Conservation (phyloP, 2,329 filamentous ascomycete genomes). For the Hypoxylon sp. region DNA sequence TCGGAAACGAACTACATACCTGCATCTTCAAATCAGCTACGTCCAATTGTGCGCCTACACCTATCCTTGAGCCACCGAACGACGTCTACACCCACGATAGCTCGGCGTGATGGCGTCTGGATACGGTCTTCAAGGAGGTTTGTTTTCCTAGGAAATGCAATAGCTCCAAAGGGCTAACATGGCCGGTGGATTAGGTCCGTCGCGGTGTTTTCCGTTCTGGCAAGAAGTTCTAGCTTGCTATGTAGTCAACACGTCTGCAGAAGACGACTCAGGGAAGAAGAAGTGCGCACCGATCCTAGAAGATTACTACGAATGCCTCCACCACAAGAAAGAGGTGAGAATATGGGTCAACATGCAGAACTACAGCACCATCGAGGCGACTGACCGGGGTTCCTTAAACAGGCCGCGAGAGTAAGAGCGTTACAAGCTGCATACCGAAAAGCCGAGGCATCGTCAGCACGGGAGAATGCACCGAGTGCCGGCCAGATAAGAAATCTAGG, state of each 20-base stretch:
- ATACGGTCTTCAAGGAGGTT: conserved; percentile 85
- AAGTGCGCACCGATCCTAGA: conserved; percentile 89
- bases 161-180: conserved; percentile 34
- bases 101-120: conserved; percentile 78
- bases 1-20: conserved; percentile 31
- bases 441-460: conserved; percentile 78
- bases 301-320: conserved; percentile 98
- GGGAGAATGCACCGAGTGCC: conserved; percentile 84
- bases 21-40: conserved; percentile 37
- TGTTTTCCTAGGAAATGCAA: conserved; percentile 53
- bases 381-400: conserved; percentile 32
- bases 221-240: conserved; percentile 99
- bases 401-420: conserved; percentile 83
- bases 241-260: conserved; percentile 87
- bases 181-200: conserved; percentile 62
- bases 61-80: conserved; percentile 21
- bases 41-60: conserved; percentile 41
- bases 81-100: conserved; percentile 27
- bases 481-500: conserved; percentile 91
- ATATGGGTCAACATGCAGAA: conserved; percentile 1
- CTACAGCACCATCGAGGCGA: conserved; percentile 14
- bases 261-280: conserved; percentile 83
- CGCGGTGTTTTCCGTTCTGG: conserved; percentile 99
- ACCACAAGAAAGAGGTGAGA: conserved; percentile 96
- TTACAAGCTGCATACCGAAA: conserved; percentile 90